phyloP scores from a whole-genome alignment of 1,284 basidiomycete species.

The Ganoderma boninense region DNA sequence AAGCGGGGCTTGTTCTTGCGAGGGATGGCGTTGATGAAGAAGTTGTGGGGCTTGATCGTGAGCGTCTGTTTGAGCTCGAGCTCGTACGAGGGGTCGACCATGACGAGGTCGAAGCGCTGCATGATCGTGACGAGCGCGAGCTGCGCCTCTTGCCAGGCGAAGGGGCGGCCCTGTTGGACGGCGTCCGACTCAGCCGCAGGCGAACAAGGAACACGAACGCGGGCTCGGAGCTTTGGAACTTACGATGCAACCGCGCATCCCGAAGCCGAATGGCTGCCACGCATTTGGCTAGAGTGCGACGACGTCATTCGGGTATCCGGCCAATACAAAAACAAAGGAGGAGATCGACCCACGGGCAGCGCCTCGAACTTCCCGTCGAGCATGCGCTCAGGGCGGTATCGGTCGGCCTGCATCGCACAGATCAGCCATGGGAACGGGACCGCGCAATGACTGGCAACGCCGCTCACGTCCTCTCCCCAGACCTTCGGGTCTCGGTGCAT shows the following conservation, averaged over 20 bases:
- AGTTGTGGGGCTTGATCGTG: slow-evolving; percentile 56
- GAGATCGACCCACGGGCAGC: slow-evolving; percentile 42
- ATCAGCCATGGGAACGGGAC: background rate
- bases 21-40: slow-evolving; percentile 51
- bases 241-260: slow-evolving; percentile 50
- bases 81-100: slow-evolving; percentile 53
- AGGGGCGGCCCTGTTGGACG: slow-evolving; percentile 45
- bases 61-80: slow-evolving; percentile 55
- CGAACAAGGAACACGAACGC: no score
- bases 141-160: slow-evolving; percentile 59
- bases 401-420: slow-evolving; percentile 38
- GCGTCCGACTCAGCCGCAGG: no score
- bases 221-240: slow-evolving; percentile 5
- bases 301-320: background rate
- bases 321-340: no score
- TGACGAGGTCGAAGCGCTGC: slow-evolving; percentile 54
- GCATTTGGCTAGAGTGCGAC: slow-evolving; percentile 43
- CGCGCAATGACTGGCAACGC: background rate
- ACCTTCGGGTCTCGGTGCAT: slow-evolving; percentile 53
- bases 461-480: slow-evolving; percentile 57
- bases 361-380: slow-evolving; percentile 54
- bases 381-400: slow-evolving; percentile 57
- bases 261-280: slow-evolving; percentile 55
- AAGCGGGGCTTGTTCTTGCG: slow-evolving; percentile 34
- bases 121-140: slow-evolving; percentile 52